These are phyloP conservation scores for Quercus tomentella DNA, from an alignment of 331 rosid species.

Conservation along the genomic window DNA sequence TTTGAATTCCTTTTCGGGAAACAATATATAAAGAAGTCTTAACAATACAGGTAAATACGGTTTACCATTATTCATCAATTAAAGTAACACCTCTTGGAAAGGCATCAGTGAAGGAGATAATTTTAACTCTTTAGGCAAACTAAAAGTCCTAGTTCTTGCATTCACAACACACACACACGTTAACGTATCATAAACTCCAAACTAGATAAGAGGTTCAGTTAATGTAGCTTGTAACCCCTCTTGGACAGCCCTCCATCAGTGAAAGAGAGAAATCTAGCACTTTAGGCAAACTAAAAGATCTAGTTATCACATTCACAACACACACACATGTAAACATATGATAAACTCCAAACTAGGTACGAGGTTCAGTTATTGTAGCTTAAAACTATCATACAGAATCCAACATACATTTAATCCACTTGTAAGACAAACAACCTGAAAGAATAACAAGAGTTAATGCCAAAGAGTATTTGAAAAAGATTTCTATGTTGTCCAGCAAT, in stretches of 20 bases:
- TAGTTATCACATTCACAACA: not conserved
- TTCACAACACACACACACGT: not conserved
- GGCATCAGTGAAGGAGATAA: not conserved
- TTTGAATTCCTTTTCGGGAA: not conserved
- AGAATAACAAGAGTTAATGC: conserved; percentile 5
- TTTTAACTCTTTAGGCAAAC: conserved; percentile 1
- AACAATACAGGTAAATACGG: not conserved
- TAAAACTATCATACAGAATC: not conserved
- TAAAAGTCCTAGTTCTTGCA: not conserved
- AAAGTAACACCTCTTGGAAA: not conserved
- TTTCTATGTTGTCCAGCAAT: conserved; percentile 5
- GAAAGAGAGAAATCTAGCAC: not conserved
- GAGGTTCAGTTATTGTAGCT: not conserved
- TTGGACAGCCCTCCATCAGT: conserved; percentile 1
- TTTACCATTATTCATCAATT: not conserved
- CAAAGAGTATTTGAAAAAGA: not conserved
- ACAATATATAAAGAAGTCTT: not conserved
- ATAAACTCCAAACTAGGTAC: not conserved
- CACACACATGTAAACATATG: not conserved
- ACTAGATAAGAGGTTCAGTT: not conserved
- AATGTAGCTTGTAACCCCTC: not conserved
- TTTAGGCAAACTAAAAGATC: not conserved
- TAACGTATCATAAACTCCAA: conserved; percentile 5
- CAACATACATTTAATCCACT: not conserved
- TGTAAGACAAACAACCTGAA: conserved; percentile 10